Conservation (phyloP, 1,284 basidiomycete species). For the Volvariella volvacea region DNA sequence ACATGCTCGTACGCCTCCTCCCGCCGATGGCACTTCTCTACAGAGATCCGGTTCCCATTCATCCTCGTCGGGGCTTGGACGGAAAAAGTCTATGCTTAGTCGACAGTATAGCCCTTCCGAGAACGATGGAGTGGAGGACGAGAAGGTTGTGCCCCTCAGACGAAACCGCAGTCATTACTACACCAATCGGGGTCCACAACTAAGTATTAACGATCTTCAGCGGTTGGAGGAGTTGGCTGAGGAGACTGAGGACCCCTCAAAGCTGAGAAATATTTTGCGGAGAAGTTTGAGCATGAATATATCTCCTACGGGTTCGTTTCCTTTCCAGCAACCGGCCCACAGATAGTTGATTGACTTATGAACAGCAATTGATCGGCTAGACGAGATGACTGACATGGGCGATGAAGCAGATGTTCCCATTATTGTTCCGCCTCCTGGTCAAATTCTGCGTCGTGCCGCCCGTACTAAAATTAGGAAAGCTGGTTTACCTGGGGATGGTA, state of each 20-base stretch:
- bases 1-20: constrained; percentile 63
- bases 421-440: constrained; percentile 82
- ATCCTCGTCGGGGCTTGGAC: constrained; percentile 45
- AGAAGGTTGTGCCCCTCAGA: constrained; percentile 60
- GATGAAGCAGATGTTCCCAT: constrained; percentile 87
- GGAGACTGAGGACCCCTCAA: constrained; percentile 78
- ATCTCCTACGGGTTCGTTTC: constrained; percentile 71
- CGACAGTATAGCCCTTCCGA: constrained; percentile 77
- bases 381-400: constrained; percentile 55
- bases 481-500: constrained; percentile 68
- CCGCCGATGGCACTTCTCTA: constrained; percentile 36
- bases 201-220: constrained; percentile 91
- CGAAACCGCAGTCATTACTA: constrained; percentile 63
- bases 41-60: constrained; percentile 29
- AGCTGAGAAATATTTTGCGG: constrained; percentile 76
- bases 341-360: constrained; percentile 9
- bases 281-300: constrained; percentile 87
- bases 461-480: constrained; percentile 94
- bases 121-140: constrained; percentile 69
- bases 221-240: constrained; percentile 89
- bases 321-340: constrained; percentile 11
- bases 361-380: constrained; percentile 60
- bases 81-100: constrained; percentile 87
- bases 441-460: constrained; percentile 86
- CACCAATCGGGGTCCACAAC: constrained; percentile 56